Evolutionary conservation across 2,329 filamentous ascomycete genomes (phyloP), one percentile per base, ranked within the genome.

Genomic region (Alternaria incomplexa): DNA sequence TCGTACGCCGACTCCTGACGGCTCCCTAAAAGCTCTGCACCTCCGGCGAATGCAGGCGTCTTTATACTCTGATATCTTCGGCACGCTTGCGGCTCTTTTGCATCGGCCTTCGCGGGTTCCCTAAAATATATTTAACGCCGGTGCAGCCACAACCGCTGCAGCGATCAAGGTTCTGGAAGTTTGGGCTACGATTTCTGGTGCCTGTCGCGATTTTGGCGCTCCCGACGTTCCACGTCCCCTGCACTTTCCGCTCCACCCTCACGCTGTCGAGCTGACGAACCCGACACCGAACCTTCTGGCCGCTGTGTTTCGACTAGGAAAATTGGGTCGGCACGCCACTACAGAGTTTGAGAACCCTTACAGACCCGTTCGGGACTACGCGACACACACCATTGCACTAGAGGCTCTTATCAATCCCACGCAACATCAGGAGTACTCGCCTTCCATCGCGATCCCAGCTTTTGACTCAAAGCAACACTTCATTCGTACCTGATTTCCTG

Each of bases 251-350:
- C 61, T 73, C 68, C 74, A 73, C 73, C 61, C 45, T 48, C 43
- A 56, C 65, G 73, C 71, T 73, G 67, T 71, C 59, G 61, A 67
- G 68, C 70, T 70, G 68, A 71, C 68, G 68, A 69, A 70, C 62
- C 66, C 55, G 56, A 63, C 48, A 66, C 63, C 73, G 75, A 77
- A 72, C 65, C 62, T 74, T 79, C 75, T 79, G 72, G 75, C 73
- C 75, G 60, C 53, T 63, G 62, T 57, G 54, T 58, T 58, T 64
- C 63, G 62, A 64, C 60, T 64, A 68, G 68, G 55, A 72, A 73
- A 73, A 74, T 40, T 66, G 71, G 70, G 63, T 51, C 70, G 62
- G 52, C 50, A 61, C 67, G 64, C 68, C 61, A 66, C 64, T 56
- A 54, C 62, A 68, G 57, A 62, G 36, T 57, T 56, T 67, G 62